Evolutionary conservation across 768 basidiomycete species (phyloP).

Genomic region (Pleurotus tuoliensis): DNA sequence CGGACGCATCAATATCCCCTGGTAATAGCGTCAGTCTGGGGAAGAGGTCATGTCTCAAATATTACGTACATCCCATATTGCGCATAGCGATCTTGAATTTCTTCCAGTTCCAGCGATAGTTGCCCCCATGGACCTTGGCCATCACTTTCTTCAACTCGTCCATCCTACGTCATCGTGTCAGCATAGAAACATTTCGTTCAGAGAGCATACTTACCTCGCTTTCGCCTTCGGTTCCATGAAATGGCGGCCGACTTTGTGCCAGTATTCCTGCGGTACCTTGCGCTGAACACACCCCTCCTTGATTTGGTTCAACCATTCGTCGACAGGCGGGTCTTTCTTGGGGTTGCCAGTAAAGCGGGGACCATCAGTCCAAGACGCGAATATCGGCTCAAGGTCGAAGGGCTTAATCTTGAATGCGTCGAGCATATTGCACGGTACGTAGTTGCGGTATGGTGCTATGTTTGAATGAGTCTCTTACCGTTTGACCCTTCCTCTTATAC

Average conservation of each 20-base stretch:
- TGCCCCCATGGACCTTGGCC: slow-evolving; percentile 69
- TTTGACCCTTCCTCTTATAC: not conserved
- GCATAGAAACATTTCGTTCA: not conserved
- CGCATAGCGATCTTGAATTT: slow-evolving; percentile 74
- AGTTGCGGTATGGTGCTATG: not conserved
- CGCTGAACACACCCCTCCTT: slow-evolving; percentile 68
- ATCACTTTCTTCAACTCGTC: slow-evolving; percentile 71
- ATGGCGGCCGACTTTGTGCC: slow-evolving; percentile 79
- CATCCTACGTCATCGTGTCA: slow-evolving; percentile 31
- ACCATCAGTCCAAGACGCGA: slow-evolving; percentile 59
- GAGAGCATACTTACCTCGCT: slow-evolving; percentile 34
- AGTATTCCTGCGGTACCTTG: slow-evolving; percentile 74
- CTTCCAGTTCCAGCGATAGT: slow-evolving; percentile 83
- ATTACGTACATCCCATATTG: slow-evolving; percentile 74
- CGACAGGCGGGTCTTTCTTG: slow-evolving; percentile 65
- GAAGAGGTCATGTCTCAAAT: not conserved
- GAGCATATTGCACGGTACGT: slow-evolving; percentile 38
- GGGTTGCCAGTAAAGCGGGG: slow-evolving; percentile 65
- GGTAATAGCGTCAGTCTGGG: not conserved
- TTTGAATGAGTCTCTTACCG: not conserved
- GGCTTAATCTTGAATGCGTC: slow-evolving; percentile 79
- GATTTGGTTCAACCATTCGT: slow-evolving; percentile 71
- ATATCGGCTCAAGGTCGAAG: slow-evolving; percentile 69
- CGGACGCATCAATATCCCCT: slow-evolving; percentile 67
- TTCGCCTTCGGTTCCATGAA: slow-evolving; percentile 72